Conservation (phyloP, 495 filamentous ascomycete species). For the Xylona heveae region DNA sequence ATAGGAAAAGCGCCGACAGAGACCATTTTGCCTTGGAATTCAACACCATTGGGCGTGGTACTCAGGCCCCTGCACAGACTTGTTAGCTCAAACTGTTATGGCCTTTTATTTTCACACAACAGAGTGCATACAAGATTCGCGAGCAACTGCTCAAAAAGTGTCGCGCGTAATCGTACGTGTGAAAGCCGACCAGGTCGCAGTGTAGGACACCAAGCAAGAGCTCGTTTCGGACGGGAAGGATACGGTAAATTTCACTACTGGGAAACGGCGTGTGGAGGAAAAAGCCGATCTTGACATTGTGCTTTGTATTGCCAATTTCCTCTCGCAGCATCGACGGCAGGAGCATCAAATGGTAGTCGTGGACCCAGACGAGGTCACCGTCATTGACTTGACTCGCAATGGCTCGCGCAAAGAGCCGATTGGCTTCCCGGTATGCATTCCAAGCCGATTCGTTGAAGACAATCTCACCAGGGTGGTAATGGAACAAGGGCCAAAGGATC, state of each 20-base stretch:
- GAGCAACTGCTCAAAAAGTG: constrained; percentile 81
- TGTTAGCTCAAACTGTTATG: constrained; percentile 6
- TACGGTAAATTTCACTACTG: constrained; percentile 76
- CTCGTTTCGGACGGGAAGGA: constrained; percentile 69
- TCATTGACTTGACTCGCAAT: constrained; percentile 50
- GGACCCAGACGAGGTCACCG: constrained; percentile 81
- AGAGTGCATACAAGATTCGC: constrained; percentile 43
- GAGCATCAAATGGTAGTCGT: constrained; percentile 93
- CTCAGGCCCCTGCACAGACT: constrained; percentile 32
- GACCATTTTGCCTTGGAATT: constrained; percentile 51
- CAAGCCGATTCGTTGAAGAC: constrained; percentile 74
- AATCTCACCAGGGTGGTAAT: constrained; percentile 89
- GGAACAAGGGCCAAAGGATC: constrained; percentile 88
- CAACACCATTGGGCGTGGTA: constrained; percentile 69
- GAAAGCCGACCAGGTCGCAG: constrained; percentile 80
- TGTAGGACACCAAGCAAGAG: constrained; percentile 60
- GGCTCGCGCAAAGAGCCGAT: constrained; percentile 62
- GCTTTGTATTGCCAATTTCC: constrained; percentile 43
- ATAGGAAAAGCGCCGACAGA: constrained; percentile 75
- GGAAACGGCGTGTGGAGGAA: constrained; percentile 93
- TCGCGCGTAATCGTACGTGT: constrained; percentile 82
- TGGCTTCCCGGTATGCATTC: constrained; percentile 72
- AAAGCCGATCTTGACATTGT: constrained; percentile 78
- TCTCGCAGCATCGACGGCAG: constrained; percentile 70
- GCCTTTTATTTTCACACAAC: not conserved